Evolutionary conservation across 768 basidiomycete species (phyloP), one percentile per base, ranked within the genome.

Genomic region (Crepidotus variabilis): DNA sequence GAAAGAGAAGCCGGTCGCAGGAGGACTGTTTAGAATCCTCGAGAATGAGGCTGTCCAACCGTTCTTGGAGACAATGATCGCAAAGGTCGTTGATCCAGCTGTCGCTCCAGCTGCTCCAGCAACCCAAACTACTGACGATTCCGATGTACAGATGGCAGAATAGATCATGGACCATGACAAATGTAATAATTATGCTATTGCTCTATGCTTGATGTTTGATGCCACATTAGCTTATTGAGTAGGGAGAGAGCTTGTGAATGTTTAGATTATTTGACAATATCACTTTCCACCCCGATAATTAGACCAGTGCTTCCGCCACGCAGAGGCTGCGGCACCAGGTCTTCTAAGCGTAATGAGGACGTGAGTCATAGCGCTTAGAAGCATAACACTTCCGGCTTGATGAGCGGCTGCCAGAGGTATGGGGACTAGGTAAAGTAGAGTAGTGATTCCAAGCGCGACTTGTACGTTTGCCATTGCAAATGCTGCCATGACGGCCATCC

Each of bases 341-440:
- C 80, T 75, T 34, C 93, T 78, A 54, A 98, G 70, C 0, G 85
- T 78, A 16, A 90, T 78, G 6, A 90, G 73, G 2, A 95, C 68
- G 51, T 92, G 92, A 1, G 94, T 69, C 79, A 94, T 84, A 4
- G 89, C 82, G 20, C 89, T 94, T 48, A 99, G 74, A 6, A 99
- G 75, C 36, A 88, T 79, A 6, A 98, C 89, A 64, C 94, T 96
- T 5, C 96, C 97, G 0, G 93, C 96, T 70, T 99, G 97, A 68
- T 99, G 97, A 32, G 87, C 81, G 11, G 96, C 93, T 7, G 97
- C 97, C 2, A 98, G 74, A 1, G 92, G 92, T 0, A 93, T 82
- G 0, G 97, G 97, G 1, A 98, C 97, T 35, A 98, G 81, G 71
- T 96, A 96, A 11, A 98, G 69, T 21, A 98, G 73, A 0, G 97